Evolutionary conservation across 805 yeast species (phyloP).

Genomic region (Candida nonsorbophila): DNA sequence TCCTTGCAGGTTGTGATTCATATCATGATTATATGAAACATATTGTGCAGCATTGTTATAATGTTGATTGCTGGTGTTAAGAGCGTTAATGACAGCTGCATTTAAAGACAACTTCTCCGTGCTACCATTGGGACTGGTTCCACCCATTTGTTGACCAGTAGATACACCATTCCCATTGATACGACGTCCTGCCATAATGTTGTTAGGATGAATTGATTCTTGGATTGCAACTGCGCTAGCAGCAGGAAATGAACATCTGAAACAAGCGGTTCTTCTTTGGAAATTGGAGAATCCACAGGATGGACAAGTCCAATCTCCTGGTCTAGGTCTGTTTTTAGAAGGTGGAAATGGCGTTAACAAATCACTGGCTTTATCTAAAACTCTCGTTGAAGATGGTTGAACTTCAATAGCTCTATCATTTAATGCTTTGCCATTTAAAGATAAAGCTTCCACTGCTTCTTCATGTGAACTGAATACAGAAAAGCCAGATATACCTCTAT

Average conservation of each 20-base stretch:
- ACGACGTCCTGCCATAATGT: conserved; percentile 7
- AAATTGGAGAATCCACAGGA: conserved; percentile 93
- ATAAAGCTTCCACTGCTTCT: conserved; percentile 74
- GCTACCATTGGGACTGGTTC: conserved; percentile 6
- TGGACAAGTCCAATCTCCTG: conserved; percentile 98
- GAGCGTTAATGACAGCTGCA: conserved; percentile 10
- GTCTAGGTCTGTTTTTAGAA: conserved; percentile 82
- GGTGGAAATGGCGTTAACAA: conserved; percentile 81
- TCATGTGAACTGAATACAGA: conserved; percentile 82
- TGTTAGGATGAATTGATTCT: conserved; percentile 45
- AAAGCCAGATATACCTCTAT: conserved; percentile 59
- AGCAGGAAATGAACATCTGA: conserved; percentile 87
- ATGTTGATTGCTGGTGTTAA: conserved; percentile 8
- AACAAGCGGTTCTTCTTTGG: conserved; percentile 90
- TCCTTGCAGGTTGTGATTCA: conserved; percentile 10
- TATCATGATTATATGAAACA: conserved; percentile 8
- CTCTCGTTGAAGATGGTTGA: conserved; percentile 76
- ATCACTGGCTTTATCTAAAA: conserved; percentile 78
- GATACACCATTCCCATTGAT: conserved; percentile 2
- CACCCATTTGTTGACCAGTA: conserved; percentile 2
- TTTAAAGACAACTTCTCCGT: conserved; percentile 11
- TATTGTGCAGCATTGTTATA: conserved; percentile 4
- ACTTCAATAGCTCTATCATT: conserved; percentile 77
- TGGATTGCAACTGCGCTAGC: conserved; percentile 66
- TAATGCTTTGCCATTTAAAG: conserved; percentile 72